Base-by-base conservation (phyloP, 768 basidiomycete species). In the Mycena capillaripes region DNA sequence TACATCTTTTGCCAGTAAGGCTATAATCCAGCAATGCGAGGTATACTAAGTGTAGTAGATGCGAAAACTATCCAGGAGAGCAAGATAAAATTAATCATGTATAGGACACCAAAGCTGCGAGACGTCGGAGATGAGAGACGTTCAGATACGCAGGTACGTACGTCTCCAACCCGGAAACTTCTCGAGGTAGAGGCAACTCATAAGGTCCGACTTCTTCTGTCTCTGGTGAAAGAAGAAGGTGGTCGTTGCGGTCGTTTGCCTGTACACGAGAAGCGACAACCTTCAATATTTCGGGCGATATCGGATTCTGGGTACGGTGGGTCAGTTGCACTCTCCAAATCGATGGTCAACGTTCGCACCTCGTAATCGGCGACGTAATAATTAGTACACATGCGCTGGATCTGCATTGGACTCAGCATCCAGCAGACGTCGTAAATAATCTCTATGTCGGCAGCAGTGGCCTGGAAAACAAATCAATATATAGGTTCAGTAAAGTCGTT, bases 311-410 rank as follows among this genome's bases (percentile, higher is more conserved):
- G 60, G 55, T 64, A 59, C 42, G 42, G 57, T 11, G 40, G 60
- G 34, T 36, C 23, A 64, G 52, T 17, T 23, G 36, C 14, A 59
- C 21, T 25, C 65, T 12, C 66, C 11, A 44, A 17, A 44, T 3
- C 53, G 40, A 2, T 63, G 30, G 74, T n/a, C 2, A 5, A 21
- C 23, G 25, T 11, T 36, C 86, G 48, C 76, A 96, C 96, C 90
- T 99, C 98, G 81, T 99, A 99, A 84, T 99, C 98, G 55, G 97
- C 98, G 72, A 97, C 97, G 79, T 98, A 98, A 84, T 99, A 98
- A 82, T 97, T 97, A 69, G 95, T 96, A 82, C 98, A 98, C 92
- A 99, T 97, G 81, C 98, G 93, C 85, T 99, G 98, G 75, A 99
- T 99, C 82, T 99, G 98, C 83, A 97, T 97, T 2, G 98, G 98